phyloP scores from a whole-genome alignment of 495 filamentous ascomycete genomes.

The Penicillium bialowiezense region DNA sequence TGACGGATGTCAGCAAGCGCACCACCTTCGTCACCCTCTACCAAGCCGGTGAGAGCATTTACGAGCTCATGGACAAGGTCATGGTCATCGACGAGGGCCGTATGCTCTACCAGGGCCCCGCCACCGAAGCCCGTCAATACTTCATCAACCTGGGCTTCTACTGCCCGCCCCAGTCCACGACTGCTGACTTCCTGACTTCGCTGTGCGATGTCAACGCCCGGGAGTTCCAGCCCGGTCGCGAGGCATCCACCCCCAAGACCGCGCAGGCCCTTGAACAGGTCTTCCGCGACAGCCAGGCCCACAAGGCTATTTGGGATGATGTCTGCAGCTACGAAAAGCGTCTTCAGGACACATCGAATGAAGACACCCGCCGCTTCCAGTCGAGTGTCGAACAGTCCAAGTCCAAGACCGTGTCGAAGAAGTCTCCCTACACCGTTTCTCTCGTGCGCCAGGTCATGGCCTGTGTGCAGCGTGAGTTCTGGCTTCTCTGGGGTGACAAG shows the following conservation, averaged over 20 bases:
- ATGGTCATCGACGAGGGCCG: conserved; percentile 64
- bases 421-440: conserved; percentile 70
- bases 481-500: conserved; percentile 70
- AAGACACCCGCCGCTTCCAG: conserved; percentile 69
- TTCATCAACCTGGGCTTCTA: conserved; percentile 68
- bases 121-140: conserved; percentile 62
- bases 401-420: conserved; percentile 63
- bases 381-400: conserved; percentile 64
- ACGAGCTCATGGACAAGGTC: conserved; percentile 78
- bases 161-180: conserved; percentile 65
- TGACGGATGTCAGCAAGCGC: conserved; percentile 77
- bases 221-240: conserved; percentile 60
- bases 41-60: conserved; percentile 80
- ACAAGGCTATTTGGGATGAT: conserved; percentile 53
- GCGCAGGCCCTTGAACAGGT: conserved; percentile 59
- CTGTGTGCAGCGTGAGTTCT: conserved; percentile 72
- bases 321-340: conserved; percentile 58
- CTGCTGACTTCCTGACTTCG: conserved; percentile 72
- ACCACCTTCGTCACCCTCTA: conserved; percentile 84
- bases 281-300: conserved; percentile 52
- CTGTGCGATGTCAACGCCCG: conserved; percentile 74
- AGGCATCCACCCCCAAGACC: conserved; percentile 60
- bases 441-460: conserved; percentile 64
- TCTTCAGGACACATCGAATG: conserved; percentile 55
- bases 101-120: conserved; percentile 63